Evolutionary conservation across 805 yeast genomes (phyloP), one percentile per base, ranked within the genome.

Genomic region (Kodamaea leandrae): DNA sequence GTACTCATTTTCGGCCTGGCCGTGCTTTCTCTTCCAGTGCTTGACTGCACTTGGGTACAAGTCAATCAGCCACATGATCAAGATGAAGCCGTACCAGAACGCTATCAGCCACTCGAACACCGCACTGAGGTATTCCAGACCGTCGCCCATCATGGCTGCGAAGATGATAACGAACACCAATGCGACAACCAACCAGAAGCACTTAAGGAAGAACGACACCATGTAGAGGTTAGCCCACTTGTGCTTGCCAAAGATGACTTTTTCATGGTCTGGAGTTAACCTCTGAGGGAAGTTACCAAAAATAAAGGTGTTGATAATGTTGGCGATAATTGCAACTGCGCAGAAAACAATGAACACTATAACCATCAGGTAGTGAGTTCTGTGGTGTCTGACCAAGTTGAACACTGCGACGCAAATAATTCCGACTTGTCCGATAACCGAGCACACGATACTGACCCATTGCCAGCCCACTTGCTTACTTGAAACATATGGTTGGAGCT

Each of bases 71-170:
- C 90, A 71, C 42, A 82, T 64, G 3, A 82, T 55, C 48, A 82
- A 76, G 45, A 85, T 68, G 24, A 82, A 52, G 3, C 95, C 93
- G 57, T 85, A 90, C 80, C 86, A 82, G 62, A 82, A 90, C n/a
- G 91, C 81, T 32, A 90, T 62, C 3, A 81, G 57, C 98, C 98
- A 91, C 63, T 91, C 98, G 56, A 84, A 78, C 15, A 72, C 66
- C 0, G 89, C 89, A 29, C 81, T 72, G 23, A 73, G 66, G 47
- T 74, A 67, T 27, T 63, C 54, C 6, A 63, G 53, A 19, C 70
- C 68, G 1, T 42, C 39, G 9, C 59, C 57, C 57, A 57, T 53
- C 37, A 64, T 55, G 3, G 60, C 71, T n/a, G 78, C 88, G 49
- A 87, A 91, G 23, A 77, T 71, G 18, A 83, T 61, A 2, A 91